A percentile compares a stretch with the other conserved stretches of the same genome.
phyloP scores from a whole-genome alignment of 192 early-diverging fungal species.

The Linnemannia exigua region DNA sequence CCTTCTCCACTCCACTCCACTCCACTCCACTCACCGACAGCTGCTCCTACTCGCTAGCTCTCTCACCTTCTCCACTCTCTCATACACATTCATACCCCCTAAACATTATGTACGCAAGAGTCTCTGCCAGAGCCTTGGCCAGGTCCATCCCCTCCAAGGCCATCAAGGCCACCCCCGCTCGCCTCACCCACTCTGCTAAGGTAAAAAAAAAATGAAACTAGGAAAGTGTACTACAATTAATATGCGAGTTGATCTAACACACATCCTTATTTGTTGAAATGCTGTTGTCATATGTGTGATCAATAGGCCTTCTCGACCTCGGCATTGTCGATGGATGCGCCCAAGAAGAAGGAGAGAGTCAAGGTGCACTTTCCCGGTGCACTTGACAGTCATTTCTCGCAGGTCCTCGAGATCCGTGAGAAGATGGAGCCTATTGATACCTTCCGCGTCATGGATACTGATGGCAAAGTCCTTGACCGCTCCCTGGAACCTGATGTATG shows the following conservation, averaged over 20 bases:
- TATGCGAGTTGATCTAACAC: neutral
- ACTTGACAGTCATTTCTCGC: conserved; percentile 72
- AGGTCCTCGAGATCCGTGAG: conserved; percentile 73
- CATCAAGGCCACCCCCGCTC: conserved; percentile 19
- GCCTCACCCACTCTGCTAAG: conserved; percentile 45
- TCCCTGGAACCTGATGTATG: conserved; percentile 77
- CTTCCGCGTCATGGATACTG: conserved; percentile 93
- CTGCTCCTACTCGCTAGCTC: neutral
- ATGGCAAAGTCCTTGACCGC: conserved; percentile 82
- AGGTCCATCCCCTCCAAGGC: conserved; percentile 38
- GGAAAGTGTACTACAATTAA: neutral
- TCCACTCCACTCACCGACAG: neutral
- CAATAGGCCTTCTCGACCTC: conserved; percentile 47
- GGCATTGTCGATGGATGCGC: conserved; percentile 21
- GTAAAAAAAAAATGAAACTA: conserved; percentile 11
- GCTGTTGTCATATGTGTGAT: neutral
- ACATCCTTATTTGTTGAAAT: neutral
- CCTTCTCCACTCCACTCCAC: neutral
- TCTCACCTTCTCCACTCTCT: neutral
- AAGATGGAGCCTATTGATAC: conserved; percentile 83
- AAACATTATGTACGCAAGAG: conserved; percentile 47
- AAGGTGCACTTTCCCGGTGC: conserved; percentile 80
- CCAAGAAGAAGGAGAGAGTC: conserved; percentile 57
- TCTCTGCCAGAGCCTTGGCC: conserved; percentile 33
- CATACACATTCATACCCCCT: neutral